phyloP scores from a whole-genome alignment of 129 eudicot species.

The Cynara cardunculus region DNA sequence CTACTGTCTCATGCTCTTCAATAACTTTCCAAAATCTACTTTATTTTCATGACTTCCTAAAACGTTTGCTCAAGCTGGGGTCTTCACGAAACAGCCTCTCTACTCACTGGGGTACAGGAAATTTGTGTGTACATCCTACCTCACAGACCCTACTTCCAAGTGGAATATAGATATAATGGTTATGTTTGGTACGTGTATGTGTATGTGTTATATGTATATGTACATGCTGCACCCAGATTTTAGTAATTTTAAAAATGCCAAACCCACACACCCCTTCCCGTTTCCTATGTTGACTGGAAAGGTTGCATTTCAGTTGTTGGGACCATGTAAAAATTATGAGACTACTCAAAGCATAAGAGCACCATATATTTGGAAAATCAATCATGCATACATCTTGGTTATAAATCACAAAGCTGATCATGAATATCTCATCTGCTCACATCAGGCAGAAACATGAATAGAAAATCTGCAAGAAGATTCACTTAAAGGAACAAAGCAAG shows the following conservation, averaged over 20 bases:
- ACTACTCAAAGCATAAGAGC: background rate
- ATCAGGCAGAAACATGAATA: background rate
- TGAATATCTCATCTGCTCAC: background rate
- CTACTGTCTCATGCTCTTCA: background rate
- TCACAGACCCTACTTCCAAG: background rate
- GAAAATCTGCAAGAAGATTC: background rate
- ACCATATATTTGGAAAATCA: background rate
- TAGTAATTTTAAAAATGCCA: background rate
- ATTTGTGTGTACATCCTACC: background rate
- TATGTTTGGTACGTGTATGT: background rate
- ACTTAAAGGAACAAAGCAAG: conserved; percentile 9
- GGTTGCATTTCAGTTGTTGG: background rate
- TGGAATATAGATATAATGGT: background rate
- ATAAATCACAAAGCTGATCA: background rate
- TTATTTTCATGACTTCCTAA: background rate
- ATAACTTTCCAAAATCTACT: background rate
- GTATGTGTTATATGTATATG: background rate
- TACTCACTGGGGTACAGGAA: background rate
- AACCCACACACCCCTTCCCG: background rate
- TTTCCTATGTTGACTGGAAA: background rate
- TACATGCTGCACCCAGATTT: background rate
- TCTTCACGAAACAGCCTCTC: background rate
- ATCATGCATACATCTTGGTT: background rate
- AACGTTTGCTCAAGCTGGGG: background rate
- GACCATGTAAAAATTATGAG: background rate